Conservation (phyloP, 169 alveolate species). For the Plasmodium relictum region DNA sequence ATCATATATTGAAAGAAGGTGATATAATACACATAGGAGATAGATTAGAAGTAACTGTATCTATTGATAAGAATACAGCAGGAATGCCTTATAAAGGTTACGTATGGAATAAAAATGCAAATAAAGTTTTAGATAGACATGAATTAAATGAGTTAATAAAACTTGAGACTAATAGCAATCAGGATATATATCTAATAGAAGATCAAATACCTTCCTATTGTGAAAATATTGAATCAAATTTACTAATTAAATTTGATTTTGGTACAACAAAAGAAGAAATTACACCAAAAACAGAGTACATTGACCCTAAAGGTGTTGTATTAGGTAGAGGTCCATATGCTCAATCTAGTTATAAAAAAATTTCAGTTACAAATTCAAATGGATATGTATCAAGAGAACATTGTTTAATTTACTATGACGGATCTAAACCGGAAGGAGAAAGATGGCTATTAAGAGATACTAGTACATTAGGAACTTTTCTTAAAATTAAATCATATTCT, state of each 20-base stretch:
- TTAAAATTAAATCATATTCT: conserved; percentile 89
- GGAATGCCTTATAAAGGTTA: conserved; percentile 82
- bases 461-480: conserved; percentile 92
- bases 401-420: conserved; percentile 91
- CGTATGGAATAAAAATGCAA: conserved; percentile 82
- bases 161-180: conserved; percentile 25
- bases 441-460: conserved; percentile 91
- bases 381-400: conserved; percentile 93
- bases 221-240: conserved; percentile 51
- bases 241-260: conserved; percentile 63
- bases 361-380: conserved; percentile 87
- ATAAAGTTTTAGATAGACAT: conserved; percentile 74
- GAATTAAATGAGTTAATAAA: conserved; percentile 60
- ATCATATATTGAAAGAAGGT: conserved; percentile 82
- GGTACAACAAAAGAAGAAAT: conserved; percentile 59
- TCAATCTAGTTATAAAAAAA: conserved; percentile 83
- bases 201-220: conserved; percentile 39
- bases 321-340: conserved; percentile 91
- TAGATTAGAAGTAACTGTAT: conserved; percentile 86
- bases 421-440: conserved; percentile 83
- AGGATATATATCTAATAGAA: conserved; percentile 17
- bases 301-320: conserved; percentile 87
- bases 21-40: conserved; percentile 90
- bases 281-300: conserved; percentile 82
- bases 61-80: conserved; percentile 62